These are phyloP conservation scores for baker's yeast (Saccharomyces cerevisiae) DNA, from an alignment of 805 yeast genomes.

Conservation along the genomic window DNA sequence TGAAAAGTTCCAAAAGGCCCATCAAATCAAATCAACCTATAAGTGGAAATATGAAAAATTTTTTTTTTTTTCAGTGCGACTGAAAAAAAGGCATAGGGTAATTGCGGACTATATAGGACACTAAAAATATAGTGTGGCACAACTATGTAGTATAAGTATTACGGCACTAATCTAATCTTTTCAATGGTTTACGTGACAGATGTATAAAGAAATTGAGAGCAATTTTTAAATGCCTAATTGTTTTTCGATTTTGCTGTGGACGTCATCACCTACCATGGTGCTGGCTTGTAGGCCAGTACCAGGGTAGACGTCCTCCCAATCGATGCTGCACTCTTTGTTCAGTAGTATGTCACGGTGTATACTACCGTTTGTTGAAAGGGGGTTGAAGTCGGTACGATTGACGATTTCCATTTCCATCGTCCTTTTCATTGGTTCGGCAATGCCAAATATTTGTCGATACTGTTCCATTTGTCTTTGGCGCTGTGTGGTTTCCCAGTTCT, in stretches of 20 bases:
- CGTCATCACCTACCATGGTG: slow-evolving; percentile 39
- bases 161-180: background rate
- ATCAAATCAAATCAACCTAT: background rate
- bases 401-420: slow-evolving; percentile 81
- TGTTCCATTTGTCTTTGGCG: slow-evolving; percentile 62
- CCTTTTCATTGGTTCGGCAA: slow-evolving; percentile 88
- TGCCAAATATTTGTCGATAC: slow-evolving; percentile 77
- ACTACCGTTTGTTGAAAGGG: slow-evolving; percentile 39
- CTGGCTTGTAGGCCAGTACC: slow-evolving; percentile 33
- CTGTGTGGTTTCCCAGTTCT: slow-evolving; percentile 75
- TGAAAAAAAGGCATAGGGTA: background rate
- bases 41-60: background rate
- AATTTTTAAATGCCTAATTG: slow-evolving; percentile 44
- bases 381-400: slow-evolving; percentile 59
- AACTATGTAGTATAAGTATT: background rate
- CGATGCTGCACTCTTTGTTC: slow-evolving; percentile 69
- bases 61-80: background rate
- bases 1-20: background rate
- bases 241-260: slow-evolving; percentile 70
- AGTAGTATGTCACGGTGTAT: slow-evolving; percentile 70
- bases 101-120: background rate
- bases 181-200: background rate
- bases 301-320: slow-evolving; percentile 89
- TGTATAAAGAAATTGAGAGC: background rate
- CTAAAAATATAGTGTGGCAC: background rate